Percentiles rank a stretch among this genome's conserved stretches.
phyloP scores from a whole-genome alignment of 1,284 basidiomycete genomes.

The Golubevia sp. region DNA sequence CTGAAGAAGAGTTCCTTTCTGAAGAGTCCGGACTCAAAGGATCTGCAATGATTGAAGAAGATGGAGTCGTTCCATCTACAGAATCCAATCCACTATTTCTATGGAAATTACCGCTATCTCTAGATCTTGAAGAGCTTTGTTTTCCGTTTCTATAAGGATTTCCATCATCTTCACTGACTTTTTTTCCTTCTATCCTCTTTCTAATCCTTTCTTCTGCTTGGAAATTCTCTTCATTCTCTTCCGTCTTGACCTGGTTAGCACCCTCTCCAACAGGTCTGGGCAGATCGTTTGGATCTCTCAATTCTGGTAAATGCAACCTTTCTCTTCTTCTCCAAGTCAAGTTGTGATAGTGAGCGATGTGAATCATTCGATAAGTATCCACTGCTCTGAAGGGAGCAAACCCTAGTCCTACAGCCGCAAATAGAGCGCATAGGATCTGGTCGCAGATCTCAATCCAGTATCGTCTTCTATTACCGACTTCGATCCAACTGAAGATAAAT shows the following conservation, averaged over 20 bases:
- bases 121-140: too few species aligned
- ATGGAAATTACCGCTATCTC: too few species aligned
- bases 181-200: background rate
- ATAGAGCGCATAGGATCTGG: slow-evolving; percentile 55
- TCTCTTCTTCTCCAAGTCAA: slow-evolving; percentile 42
- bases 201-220: background rate
- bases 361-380: slow-evolving; percentile 54
- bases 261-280: slow-evolving; percentile 9
- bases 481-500: slow-evolving; percentile 48
- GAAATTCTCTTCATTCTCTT: background rate
- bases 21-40: background rate
- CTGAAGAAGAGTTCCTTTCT: background rate
- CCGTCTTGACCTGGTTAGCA: background rate
- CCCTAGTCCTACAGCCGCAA: slow-evolving; percentile 48
- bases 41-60: background rate
- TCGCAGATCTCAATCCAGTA: slow-evolving; percentile 59
- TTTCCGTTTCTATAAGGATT: too few species aligned
- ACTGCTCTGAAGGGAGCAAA: slow-evolving; percentile 56
- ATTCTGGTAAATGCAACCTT: slow-evolving; percentile 32
- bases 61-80: background rate
- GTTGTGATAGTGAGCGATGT: slow-evolving; percentile 54
- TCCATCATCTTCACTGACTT: background rate
- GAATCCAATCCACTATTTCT: too few species aligned
- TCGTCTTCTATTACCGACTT: slow-evolving; percentile 21
- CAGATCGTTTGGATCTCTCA: slow-evolving; percentile 50